Base-by-base conservation (phyloP, 352 stramenopile species). In the Pythium rhizo-oryzae region DNA sequence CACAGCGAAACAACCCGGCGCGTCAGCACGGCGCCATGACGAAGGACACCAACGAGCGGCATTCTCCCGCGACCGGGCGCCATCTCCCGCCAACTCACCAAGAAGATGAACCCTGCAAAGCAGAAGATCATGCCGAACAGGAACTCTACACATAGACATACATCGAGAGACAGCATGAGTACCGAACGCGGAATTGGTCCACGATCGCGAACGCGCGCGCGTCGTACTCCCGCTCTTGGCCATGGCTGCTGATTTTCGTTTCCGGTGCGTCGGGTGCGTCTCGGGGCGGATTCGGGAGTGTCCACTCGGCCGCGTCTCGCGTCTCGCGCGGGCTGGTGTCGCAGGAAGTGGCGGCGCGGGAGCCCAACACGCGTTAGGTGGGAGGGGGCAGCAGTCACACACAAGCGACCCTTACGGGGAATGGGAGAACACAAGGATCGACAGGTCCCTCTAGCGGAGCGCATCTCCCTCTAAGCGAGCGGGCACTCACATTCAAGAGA, bases 71-170 rank as follows among this genome's bases (percentile, higher is more conserved):
- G 11, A n/a, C 43, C 4, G 7, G 43, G 5, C 13, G 9, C 37
- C 11, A 28, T 21, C 28, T 46, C 23, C 50, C 16, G 25, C 9
- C 2, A 37, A 70, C 51, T 4, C 65, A 94, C 86, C 75, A 92
- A 69, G 72, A 94, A 94, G 66, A 93, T 78, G 70, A 88, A 90
- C 37, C 87, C 87, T 0, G 81, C 66, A 63, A 94, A 94, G 62
- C 71, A 83, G 69, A 94, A 89, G 62, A 93, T 93, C 49, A 84
- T 85, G 64, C 84, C 85, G 47, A 81, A 90, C 30, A 94, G 73
- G 62, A 90, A 91, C 41, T 73, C 87, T 94, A 58, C 37, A 59
- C 16, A 23, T 8, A 46, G 23, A 28, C 41, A 8, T 8, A 28
- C 18, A 18, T 24, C 8, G 16, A 33, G 11, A 39, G 4, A 25